Evolutionary conservation across 768 basidiomycete species (phyloP).

Genomic region (Panellus pusillus): DNA sequence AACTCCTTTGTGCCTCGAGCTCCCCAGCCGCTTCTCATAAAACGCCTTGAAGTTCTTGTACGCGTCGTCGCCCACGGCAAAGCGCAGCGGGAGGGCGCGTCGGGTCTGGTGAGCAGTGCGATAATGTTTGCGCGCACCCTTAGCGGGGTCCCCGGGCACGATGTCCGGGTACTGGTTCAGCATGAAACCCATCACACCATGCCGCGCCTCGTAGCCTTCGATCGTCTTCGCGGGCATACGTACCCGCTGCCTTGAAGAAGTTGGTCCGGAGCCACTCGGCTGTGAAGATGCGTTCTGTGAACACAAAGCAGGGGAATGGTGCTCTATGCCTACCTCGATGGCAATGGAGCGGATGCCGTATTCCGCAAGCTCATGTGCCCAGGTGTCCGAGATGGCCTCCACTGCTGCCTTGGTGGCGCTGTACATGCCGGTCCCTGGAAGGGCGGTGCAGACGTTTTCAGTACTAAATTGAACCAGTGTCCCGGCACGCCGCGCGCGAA

Average conservation of each 20-base stretch:
- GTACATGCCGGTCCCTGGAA: not conserved
- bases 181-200: not conserved
- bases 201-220: not conserved
- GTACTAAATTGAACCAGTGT: slow-evolving; percentile 1
- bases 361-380: slow-evolving; percentile 2
- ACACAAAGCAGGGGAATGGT: not conserved
- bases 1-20: not conserved
- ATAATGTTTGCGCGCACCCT: slow-evolving; percentile 1
- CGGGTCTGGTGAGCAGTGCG: not conserved
- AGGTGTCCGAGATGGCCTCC: not conserved
- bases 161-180: not conserved
- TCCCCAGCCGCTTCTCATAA: slow-evolving; percentile 1
- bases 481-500: not conserved
- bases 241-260: not conserved
- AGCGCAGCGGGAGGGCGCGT: not conserved
- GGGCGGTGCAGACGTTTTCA: not conserved
- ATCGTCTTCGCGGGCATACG: not conserved
- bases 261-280: slow-evolving; percentile 2
- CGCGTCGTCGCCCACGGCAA: not conserved
- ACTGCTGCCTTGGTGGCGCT: not conserved
- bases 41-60: not conserved
- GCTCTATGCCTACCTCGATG: not conserved
- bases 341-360: not conserved
- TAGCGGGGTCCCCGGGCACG: not conserved
- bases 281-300: not conserved